Conservation (phyloP, 495 filamentous ascomycete genomes). For the Daldinia caldariorum region DNA sequence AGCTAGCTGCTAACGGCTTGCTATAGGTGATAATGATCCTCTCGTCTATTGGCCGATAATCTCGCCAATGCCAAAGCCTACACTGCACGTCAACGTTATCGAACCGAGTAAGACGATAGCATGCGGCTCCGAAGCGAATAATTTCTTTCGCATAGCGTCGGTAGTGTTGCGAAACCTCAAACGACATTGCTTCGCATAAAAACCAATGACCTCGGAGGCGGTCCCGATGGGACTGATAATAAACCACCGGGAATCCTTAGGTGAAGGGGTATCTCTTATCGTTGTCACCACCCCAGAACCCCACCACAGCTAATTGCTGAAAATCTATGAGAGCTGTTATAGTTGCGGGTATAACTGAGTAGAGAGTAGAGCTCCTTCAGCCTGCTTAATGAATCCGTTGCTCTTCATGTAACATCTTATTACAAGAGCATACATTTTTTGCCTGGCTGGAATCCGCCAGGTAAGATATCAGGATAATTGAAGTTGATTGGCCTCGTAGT, state of each 20-base stretch:
- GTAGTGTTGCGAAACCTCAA: not conserved
- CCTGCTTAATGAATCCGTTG: not conserved
- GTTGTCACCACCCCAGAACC: not conserved
- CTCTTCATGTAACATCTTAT: not conserved
- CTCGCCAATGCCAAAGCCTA: not conserved
- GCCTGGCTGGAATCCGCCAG: slow-evolving; percentile 44
- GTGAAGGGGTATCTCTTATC: not conserved
- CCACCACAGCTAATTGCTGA: not conserved
- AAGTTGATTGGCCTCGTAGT: slow-evolving; percentile 21
- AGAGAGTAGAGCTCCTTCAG: not conserved
- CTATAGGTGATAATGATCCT: no score
- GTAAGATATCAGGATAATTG: slow-evolving; percentile 44
- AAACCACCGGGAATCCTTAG: not conserved
- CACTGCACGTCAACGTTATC: not conserved
- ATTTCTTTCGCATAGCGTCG: not conserved
- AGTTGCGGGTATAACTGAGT: not conserved
- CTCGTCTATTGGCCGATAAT: not conserved
- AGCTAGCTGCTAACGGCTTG: no score
- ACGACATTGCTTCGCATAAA: not conserved
- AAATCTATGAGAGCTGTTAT: not conserved
- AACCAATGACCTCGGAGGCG: not conserved
- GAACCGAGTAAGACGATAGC: not conserved
- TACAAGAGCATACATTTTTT: slow-evolving; percentile 42
- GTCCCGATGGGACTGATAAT: not conserved
- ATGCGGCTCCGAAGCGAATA: not conserved